Evolutionary conservation across 2,329 filamentous ascomycete species (phyloP).

Genomic region (Didymella pomorum): DNA sequence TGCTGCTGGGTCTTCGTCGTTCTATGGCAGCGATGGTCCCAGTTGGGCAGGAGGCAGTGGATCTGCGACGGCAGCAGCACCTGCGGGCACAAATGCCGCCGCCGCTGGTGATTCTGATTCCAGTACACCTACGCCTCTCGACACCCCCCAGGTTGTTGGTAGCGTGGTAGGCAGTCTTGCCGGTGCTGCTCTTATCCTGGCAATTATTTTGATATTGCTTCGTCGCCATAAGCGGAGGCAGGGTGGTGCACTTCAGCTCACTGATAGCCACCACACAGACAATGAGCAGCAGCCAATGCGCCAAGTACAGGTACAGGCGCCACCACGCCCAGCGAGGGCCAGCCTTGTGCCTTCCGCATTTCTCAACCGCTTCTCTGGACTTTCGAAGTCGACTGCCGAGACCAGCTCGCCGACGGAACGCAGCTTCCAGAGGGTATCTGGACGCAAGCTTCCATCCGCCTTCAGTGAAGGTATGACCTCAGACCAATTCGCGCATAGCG

Average conservation of each 20-base stretch:
- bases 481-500: constrained; percentile 44
- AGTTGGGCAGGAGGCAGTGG: constrained; percentile 14
- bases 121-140: constrained; percentile 41
- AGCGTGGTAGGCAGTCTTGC: constrained; percentile 70
- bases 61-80: constrained; percentile 25
- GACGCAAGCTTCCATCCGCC: constrained; percentile 58
- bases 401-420: constrained; percentile 52
- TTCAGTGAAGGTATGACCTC: constrained; percentile 59
- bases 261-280: constrained; percentile 37
- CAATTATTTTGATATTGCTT: constrained; percentile 62
- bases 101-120: constrained; percentile 18
- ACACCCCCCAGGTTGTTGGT: constrained; percentile 65
- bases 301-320: constrained; percentile 30
- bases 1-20: constrained; percentile 14
- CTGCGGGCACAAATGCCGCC: constrained; percentile 23
- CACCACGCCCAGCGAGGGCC: constrained; percentile 46
- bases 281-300: constrained; percentile 51
- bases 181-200: constrained; percentile 61
- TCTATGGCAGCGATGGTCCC: constrained; percentile 9
- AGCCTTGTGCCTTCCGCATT: constrained; percentile 52
- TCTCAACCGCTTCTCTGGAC: constrained; percentile 50
- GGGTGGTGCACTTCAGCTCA: constrained; percentile 42
- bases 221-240: constrained; percentile 58
- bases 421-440: constrained; percentile 58
- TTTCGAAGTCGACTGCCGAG: constrained; percentile 48